phyloP scores from a whole-genome alignment of 1,284 basidiomycete species.

The Malassezia pachydermatis region DNA sequence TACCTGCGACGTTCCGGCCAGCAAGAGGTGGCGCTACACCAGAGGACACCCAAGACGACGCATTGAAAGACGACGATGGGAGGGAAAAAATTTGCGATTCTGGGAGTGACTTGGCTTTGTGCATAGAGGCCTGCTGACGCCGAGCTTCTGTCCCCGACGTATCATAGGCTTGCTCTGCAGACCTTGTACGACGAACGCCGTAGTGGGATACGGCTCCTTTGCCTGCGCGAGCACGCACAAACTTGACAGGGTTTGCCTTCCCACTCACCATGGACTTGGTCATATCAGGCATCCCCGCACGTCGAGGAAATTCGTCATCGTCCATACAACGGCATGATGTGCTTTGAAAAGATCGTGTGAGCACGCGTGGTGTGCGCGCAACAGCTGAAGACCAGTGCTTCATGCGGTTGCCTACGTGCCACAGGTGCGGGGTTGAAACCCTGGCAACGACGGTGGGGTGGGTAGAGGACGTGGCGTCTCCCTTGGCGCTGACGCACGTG shows the following conservation, averaged over 20 bases:
- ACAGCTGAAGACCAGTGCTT: no score
- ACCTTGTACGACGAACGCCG: conserved; percentile 9
- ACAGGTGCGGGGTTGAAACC: no score
- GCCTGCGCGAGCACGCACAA: conserved; percentile 31
- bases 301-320: no score
- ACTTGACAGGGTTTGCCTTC: conserved; percentile 3
- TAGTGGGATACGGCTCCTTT: conserved; percentile 38
- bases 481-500: no score
- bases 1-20: conserved; percentile 22
- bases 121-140: no score
- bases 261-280: conserved; percentile 10
- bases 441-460: no score
- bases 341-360: no score
- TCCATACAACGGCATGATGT: no score
- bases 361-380: no score
- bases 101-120: conserved; percentile 31
- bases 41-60: conserved; percentile 31
- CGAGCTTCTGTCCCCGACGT: not conserved
- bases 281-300: no score
- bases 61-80: conserved; percentile 42
- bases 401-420: no score
- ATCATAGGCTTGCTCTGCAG: not conserved
- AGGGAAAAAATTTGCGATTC: conserved; percentile 43
- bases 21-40: conserved; percentile 28
- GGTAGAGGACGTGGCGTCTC: no score